Evolutionary conservation across 1,284 basidiomycete species (phyloP).

Genomic region (Trametes pubescens): DNA sequence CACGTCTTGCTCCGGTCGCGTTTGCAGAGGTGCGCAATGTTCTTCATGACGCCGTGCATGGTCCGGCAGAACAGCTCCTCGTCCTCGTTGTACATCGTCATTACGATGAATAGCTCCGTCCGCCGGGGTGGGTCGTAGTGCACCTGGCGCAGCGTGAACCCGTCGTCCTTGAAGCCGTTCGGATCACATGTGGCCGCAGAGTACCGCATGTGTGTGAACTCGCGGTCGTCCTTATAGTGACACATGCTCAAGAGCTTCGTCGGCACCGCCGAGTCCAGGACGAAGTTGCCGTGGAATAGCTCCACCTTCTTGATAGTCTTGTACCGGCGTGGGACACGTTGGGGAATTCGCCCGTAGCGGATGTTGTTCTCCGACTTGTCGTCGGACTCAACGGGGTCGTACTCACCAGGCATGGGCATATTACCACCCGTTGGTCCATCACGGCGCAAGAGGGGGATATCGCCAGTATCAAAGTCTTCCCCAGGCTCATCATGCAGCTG

Average conservation of each 20-base stretch:
- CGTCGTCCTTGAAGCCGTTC: slow-evolving; percentile 82
- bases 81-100: slow-evolving; percentile 86
- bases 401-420: slow-evolving; percentile 52
- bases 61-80: slow-evolving; percentile 83
- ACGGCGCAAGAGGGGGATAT: slow-evolving; percentile 69
- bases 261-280: slow-evolving; percentile 88
- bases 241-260: slow-evolving; percentile 87
- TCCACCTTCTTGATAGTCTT: slow-evolving; percentile 92
- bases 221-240: slow-evolving; percentile 77
- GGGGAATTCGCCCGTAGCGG: slow-evolving; percentile 86
- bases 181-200: slow-evolving; percentile 94
- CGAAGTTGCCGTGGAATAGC: slow-evolving; percentile 93
- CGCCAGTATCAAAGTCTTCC: slow-evolving; percentile 57
- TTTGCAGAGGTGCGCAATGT: slow-evolving; percentile 84
- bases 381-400: slow-evolving; percentile 50
- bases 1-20: slow-evolving; percentile 89
- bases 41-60: slow-evolving; percentile 94
- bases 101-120: slow-evolving; percentile 84
- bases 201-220: slow-evolving; percentile 96
- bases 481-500: slow-evolving; percentile 54
- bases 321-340: slow-evolving; percentile 85
- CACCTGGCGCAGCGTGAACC: slow-evolving; percentile 83
- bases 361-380: slow-evolving; percentile 61
- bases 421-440: slow-evolving; percentile 45
- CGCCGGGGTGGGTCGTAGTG: slow-evolving; percentile 87